Conservation (phyloP, 225 moss, liverwort and hornwort genomes). For the Physcomitrellopsis africana region DNA sequence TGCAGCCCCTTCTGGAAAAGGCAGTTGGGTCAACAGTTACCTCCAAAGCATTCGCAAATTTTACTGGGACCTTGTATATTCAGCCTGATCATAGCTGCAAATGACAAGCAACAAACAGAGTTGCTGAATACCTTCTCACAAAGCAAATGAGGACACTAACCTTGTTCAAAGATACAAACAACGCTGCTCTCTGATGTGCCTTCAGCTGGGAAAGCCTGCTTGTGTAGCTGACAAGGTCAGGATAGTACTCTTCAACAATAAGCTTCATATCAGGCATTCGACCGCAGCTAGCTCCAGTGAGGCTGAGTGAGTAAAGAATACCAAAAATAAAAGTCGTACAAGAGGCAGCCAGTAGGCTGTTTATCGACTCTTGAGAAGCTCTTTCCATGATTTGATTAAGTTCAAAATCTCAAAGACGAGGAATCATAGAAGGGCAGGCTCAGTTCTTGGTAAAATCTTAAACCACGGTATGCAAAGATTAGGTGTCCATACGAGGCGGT, state of each 20-base stretch:
- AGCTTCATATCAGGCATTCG: background rate
- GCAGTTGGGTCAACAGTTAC: background rate
- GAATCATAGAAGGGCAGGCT: constrained; percentile 11
- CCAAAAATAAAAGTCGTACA: constrained; percentile 2
- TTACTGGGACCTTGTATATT: background rate
- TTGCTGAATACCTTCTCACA: constrained; percentile 16
- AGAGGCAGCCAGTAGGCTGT: constrained; percentile 18
- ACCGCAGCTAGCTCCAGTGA: constrained; percentile 1
- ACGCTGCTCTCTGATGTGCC: background rate
- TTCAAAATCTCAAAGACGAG: constrained; percentile 18
- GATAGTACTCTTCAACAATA: background rate
- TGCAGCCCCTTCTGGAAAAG: background rate
- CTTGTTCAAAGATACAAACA: constrained; percentile 6
- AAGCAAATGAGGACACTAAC: background rate
- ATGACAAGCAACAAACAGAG: constrained; percentile 12
- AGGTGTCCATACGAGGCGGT: constrained; percentile 55
- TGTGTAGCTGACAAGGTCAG: constrained; percentile 6
- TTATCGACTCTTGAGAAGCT: constrained; percentile 17
- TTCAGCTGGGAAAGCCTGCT: background rate
- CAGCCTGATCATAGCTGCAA: background rate
- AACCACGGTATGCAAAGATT: background rate
- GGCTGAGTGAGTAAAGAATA: background rate
- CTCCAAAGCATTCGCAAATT: background rate
- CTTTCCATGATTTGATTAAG: background rate
- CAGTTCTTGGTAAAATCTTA: background rate